phyloP scores from a whole-genome alignment of 257 asterid genomes.

The Solanum lignicaule region DNA sequence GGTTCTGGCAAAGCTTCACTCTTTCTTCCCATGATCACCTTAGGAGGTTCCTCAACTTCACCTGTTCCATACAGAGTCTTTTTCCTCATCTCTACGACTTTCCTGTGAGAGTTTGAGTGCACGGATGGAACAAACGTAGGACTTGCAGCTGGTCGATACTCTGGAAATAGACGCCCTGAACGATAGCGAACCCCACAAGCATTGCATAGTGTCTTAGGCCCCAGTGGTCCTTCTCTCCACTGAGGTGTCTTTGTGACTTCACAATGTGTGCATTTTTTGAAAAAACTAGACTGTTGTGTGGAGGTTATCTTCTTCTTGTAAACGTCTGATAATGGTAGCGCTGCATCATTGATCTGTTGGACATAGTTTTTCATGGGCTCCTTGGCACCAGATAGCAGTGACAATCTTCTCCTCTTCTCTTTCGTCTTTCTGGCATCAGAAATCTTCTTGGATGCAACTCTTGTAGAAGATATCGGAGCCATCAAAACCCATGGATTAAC shows the following conservation, averaged over 20 bases:
- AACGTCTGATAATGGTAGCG: not conserved
- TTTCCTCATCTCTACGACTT: constrained; percentile 48
- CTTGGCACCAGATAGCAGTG: not conserved
- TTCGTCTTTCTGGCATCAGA: constrained; percentile 16
- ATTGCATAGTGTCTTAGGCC: constrained; percentile 81
- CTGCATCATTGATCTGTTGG: not conserved
- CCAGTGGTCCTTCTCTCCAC: constrained; percentile 90
- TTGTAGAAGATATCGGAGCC: constrained; percentile 18
- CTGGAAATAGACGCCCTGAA: constrained; percentile 72
- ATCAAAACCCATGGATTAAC: constrained; percentile 42
- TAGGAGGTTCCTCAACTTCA: constrained; percentile 7
- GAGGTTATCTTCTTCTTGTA: constrained; percentile 3
- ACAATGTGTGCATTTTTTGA: constrained; percentile 66
- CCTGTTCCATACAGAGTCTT: constrained; percentile 5
- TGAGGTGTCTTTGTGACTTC: constrained; percentile 76
- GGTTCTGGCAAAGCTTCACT: constrained; percentile 8
- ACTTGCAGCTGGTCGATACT: constrained; percentile 81
- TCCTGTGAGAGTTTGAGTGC: constrained; percentile 68
- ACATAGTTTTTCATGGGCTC: not conserved
- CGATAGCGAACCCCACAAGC: constrained; percentile 88
- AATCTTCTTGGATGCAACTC: constrained; percentile 17
- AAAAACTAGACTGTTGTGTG: not conserved
- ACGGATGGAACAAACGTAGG: constrained; percentile 71
- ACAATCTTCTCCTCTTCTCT: constrained; percentile 23
- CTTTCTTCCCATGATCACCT: constrained; percentile 2